These are phyloP conservation scores for Fusarium sp. DNA, from an alignment of 2,329 filamentous ascomycete species.

Conservation along the genomic window DNA sequence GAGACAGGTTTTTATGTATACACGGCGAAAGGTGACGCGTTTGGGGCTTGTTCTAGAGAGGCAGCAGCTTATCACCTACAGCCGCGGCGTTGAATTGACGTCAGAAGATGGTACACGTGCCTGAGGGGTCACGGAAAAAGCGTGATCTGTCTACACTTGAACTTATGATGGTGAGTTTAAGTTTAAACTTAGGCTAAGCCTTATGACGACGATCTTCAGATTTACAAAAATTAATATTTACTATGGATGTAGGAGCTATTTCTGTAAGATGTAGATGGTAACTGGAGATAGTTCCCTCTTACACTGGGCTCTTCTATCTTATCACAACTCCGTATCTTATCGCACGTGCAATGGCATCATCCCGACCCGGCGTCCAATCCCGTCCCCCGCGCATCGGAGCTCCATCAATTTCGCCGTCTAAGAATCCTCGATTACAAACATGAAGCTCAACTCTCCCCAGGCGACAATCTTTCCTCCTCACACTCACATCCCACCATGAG, in stretches of 20 bases:
- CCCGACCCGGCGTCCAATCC: constrained; percentile 14
- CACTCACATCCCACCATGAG: constrained; percentile 28
- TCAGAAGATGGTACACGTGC: constrained; percentile 17
- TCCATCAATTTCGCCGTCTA: constrained; percentile 21
- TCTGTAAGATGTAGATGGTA: not conserved
- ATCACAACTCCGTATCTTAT: constrained; percentile 18
- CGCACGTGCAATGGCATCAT: constrained; percentile 45
- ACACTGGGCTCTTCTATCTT: constrained; percentile 9
- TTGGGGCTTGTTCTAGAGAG: constrained; percentile 16
- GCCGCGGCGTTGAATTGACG: constrained; percentile 14
- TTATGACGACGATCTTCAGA: not conserved
- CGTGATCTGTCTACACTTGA: not conserved
- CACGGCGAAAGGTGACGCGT: constrained; percentile 28
- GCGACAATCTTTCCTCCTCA: not conserved
- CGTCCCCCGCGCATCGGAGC: constrained; percentile 31
- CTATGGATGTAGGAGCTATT: too few relatives aligned
- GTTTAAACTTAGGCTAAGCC: not conserved
- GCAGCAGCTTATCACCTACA: constrained; percentile 26
- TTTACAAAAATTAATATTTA: too few relatives aligned
- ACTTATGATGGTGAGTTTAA: not conserved
- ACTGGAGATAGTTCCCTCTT: not conserved
- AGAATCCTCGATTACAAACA: constrained; percentile 39
- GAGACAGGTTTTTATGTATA: not conserved
- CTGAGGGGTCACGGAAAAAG: not conserved
- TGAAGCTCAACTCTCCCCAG: constrained; percentile 7